Base-by-base conservation (phyloP, 805 yeast genomes). In the Cephaloascus fragrans region DNA sequence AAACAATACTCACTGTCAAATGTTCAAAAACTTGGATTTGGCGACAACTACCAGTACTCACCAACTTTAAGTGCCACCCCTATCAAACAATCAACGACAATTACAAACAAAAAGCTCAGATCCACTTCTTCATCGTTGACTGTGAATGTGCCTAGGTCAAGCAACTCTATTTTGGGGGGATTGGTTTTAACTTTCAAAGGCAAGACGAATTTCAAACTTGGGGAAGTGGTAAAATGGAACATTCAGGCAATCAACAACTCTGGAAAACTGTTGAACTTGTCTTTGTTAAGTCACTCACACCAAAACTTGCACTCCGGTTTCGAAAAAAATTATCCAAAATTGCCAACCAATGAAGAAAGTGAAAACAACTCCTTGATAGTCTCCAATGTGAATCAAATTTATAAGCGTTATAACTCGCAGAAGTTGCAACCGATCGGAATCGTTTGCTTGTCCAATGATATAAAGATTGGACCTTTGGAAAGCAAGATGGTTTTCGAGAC, bases 201-300 rank as follows among this genome's bases (percentile, higher is more conserved):
- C 1, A 73, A 75, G 9, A 71, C 81, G 4, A 64, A 69, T 32
- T 77, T 81, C 3, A 62, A 66, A 46, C 56, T 80, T 8, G 90
- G 93, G 2, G 70, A 74, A 32, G 62, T 67, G 2, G 75, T 74
- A 51, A 69, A 64, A 39, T 79, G 89, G 83, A 69, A 69, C 36
- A 64, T 84, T 12, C 83, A 77, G 47, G 77, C 82, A 1, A 69
- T 81, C 38, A 84, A 84, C 59, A 69, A 68, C 43, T 71, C 83
- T 1, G 46, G 57, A n/a, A 66, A 66, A 18, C 51, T 65, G 15
- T 57, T 81, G 43, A 71, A 74, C 39, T 53, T 83, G 35, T 65
- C 83, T 3, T 57, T 83, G 39, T 64, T 61, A 39, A 59, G 68
- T 34, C 71, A 68, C 38, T 53, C 63, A 9, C 53, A 48, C 23